phyloP scores from a whole-genome alignment of 139 green algal genomes.

The Mesotaenium endlicherianum region DNA sequence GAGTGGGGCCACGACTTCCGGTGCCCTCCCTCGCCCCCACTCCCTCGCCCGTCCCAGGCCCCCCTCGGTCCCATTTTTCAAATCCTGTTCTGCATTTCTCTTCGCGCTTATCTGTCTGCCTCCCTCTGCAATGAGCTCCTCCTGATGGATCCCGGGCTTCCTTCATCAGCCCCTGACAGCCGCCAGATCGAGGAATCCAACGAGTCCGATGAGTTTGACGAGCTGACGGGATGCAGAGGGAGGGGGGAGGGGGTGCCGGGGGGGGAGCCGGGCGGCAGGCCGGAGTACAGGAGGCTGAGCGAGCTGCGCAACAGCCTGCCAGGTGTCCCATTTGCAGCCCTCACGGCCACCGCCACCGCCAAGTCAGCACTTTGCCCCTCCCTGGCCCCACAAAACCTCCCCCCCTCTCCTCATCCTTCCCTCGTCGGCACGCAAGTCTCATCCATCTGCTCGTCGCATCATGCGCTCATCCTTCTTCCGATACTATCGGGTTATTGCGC shows the following conservation, averaged over 20 bases:
- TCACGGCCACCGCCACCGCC: conserved; percentile 72
- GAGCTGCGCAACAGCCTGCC: conserved; percentile 53
- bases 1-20: conserved; percentile 93
- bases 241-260: background rate
- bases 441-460: background rate
- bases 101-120: background rate
- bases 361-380: background rate
- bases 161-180: background rate
- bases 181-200: background rate
- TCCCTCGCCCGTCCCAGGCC: background rate
- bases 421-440: background rate
- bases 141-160: background rate
- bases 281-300: conserved; percentile 66
- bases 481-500: background rate
- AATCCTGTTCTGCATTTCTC: background rate
- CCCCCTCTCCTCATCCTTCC: background rate
- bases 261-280: conserved; percentile 1
- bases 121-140: background rate
- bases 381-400: background rate
- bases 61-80: background rate
- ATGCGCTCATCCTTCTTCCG: background rate
- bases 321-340: conserved; percentile 60
- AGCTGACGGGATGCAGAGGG: background rate
- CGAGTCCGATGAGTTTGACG: background rate
- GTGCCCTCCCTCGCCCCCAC: background rate